Percentiles rank a stretch among this genome's conserved stretches.
Evolutionary conservation across 805 yeast species (phyloP).

Genomic region (Starmera amethionina): DNA sequence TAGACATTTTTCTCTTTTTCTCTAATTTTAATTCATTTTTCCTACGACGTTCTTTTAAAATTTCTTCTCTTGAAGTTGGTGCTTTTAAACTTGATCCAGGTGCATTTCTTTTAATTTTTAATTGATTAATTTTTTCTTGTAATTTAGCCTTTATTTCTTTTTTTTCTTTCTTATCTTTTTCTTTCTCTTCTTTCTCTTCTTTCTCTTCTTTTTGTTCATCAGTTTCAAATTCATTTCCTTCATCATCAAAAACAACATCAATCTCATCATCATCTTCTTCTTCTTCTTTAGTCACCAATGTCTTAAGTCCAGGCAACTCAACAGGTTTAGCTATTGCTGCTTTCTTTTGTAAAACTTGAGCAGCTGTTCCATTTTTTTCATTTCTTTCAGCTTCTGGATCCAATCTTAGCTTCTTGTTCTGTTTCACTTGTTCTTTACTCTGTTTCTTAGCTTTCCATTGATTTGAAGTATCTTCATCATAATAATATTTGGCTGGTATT

Average conservation of each 20-base stretch:
- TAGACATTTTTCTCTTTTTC: conserved; percentile 30
- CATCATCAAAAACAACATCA: conserved; percentile 58
- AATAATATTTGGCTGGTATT: conserved; percentile 90
- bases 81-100: conserved; percentile 76
- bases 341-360: conserved; percentile 46
- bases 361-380: conserved; percentile 44
- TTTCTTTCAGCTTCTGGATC: conserved; percentile 52
- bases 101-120: conserved; percentile 82
- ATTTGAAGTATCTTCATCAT: conserved; percentile 79
- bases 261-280: conserved; percentile 22
- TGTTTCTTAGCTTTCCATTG: conserved; percentile 88
- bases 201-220: conserved; percentile 3
- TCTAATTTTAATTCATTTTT: conserved; percentile 24
- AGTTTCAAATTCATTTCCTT: conserved; percentile 40
- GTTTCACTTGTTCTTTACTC: conserved; percentile 50
- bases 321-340: conserved; percentile 43
- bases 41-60: conserved; percentile 54
- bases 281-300: conserved; percentile 4
- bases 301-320: conserved; percentile 26
- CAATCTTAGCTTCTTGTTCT: conserved; percentile 58
- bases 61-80: conserved; percentile 75
- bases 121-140: conserved; percentile 54
- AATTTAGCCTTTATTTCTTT: conserved; percentile 69
- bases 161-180: conserved; percentile 28
- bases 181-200: conserved; percentile 12